Base-by-base conservation (phyloP, 2,329 filamentous ascomycete genomes). In the Pseudogymnoascus sp. region DNA sequence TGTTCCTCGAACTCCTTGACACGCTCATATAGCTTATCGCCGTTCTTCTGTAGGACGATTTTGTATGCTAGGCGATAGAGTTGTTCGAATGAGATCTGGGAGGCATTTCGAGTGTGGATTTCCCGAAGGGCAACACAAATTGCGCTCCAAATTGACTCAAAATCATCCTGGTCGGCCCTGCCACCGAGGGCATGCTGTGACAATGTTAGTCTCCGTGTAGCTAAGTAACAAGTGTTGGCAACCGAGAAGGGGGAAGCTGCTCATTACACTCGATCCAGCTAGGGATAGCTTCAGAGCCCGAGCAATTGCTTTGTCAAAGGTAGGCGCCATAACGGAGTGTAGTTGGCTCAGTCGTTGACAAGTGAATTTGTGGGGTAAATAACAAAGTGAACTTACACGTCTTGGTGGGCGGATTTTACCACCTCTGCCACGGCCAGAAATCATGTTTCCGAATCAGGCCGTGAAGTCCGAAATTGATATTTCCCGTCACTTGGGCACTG, bases 41-140 rank as follows among this genome's bases (percentile, higher is more conserved):
- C 93, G 68, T 92, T 88, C 77, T 93, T 96, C 75, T 89, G 90
- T 37, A 97, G 78, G 0, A 97, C 93, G 18, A 97, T 90, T 74
- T 95, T 93, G 77, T 99, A 99, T 4, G 91, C 90, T 62, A 90
- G 90, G 63, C 95, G 89, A 77, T 99, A 99, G 0, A 99, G 84
- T 71, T 96, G 89, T 75, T 99, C 95, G 78, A 97, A 99, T 0
- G 93, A 96, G 2, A 99, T 84, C 14, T 83, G 82, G 8, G 92
- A 96, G 64, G 92, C 92, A 73, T 96, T 95, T 74, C 96, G 93
- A 63, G 87, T 89, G 77, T 97, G 93, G 60, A 99, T 97, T 72
- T 96, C 90, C 63, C 80, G 81, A 61, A 99, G 84, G 3, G 93
- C 92, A 58, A 86, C 83, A 52, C 87, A 81, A 6, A 99, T 84